Evolutionary conservation across 192 early-diverging fungal species (phyloP), one percentile per base, ranked within the genome.

Genomic region (Dissophora ornata): DNA sequence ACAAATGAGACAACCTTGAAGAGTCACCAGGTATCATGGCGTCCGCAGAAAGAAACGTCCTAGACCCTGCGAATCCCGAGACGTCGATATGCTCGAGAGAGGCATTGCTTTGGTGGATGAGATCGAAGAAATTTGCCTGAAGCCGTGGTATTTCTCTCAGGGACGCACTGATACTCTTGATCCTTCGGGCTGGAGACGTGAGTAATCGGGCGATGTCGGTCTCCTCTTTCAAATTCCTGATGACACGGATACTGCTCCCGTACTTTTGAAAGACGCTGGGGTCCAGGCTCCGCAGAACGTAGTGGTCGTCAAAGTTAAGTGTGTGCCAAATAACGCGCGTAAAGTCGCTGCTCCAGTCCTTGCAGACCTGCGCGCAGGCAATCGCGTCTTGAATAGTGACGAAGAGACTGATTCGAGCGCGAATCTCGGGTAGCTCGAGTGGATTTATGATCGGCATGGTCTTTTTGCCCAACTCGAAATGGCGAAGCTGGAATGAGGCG

Each of bases 331-430:
- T 11, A 0, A 12, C 3, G 9, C 46, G 6, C 5, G 58, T 28
- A 38, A 61, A 61, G 21, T 61, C 46, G 0, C 9, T 16, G 18
- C 11, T 15, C 46, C 46, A 49, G 19, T 26, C 18, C 29, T 21
- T 61, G 30, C 19, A 48, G 6, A 61, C 58, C 24, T 36, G 46
- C 10, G 18, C 41, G 13, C 58, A 61, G 2, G 58, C 29, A 46
- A 49, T 13, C 0, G 21, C 8, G n/a, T 61, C 46, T 9, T 47
- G n/a, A 1, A n/a, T 22, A 0, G 10, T 3, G 12, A 61, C 15
- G 19, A 36, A 38, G 1, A 4, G 4, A 21, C n/a, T 12, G 30
- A 61, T 33, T 4, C 10, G 30, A 8, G 13, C 19, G 11, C 58
- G 22, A n/a, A 61, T 47, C 46, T 49, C 46, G 21, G 58, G 21